phyloP scores from a whole-genome alignment of 2,329 filamentous ascomycete species.

The Neopestalotiopsis clavispora region DNA sequence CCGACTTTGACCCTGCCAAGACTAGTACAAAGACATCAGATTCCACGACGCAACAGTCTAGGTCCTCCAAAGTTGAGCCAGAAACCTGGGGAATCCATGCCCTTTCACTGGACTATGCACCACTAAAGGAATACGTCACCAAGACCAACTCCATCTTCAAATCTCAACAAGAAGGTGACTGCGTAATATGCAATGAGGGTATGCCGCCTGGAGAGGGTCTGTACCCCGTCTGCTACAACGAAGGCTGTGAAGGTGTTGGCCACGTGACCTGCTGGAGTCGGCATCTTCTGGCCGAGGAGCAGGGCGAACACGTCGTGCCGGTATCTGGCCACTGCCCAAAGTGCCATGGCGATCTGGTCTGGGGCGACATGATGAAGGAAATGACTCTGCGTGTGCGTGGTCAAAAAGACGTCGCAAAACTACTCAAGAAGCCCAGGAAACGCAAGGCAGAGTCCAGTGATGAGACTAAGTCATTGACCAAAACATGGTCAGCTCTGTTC shows the following conservation, averaged over 20 bases:
- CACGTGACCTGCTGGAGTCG: conserved; percentile 65
- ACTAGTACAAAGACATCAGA: conserved; percentile 16
- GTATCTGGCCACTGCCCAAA: conserved; percentile 71
- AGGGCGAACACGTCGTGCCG: conserved; percentile 62
- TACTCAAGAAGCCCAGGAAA: conserved; percentile 62
- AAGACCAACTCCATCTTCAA: conserved; percentile 59
- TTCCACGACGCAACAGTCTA: conserved; percentile 20
- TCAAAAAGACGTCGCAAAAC: conserved; percentile 68
- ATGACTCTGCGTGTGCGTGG: conserved; percentile 76
- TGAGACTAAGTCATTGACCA: not conserved
- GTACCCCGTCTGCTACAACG: conserved; percentile 60
- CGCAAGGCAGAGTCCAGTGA: conserved; percentile 25
- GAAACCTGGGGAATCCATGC: conserved; percentile 54
- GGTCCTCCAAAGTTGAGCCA: not conserved
- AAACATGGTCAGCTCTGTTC: not conserved
- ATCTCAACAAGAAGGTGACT: conserved; percentile 61
- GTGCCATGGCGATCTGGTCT: conserved; percentile 67
- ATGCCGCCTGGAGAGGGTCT: conserved; percentile 55
- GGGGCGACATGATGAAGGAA: conserved; percentile 83
- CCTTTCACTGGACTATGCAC: conserved; percentile 59
- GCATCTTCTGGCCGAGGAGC: conserved; percentile 49
- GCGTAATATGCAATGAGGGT: conserved; percentile 54
- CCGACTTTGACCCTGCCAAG: conserved; percentile 54
- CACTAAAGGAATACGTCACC: conserved; percentile 57
- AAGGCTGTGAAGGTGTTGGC: conserved; percentile 59